Base-by-base conservation (phyloP, 352 stramenopile species). In the Thraustochytrium sp. region DNA sequence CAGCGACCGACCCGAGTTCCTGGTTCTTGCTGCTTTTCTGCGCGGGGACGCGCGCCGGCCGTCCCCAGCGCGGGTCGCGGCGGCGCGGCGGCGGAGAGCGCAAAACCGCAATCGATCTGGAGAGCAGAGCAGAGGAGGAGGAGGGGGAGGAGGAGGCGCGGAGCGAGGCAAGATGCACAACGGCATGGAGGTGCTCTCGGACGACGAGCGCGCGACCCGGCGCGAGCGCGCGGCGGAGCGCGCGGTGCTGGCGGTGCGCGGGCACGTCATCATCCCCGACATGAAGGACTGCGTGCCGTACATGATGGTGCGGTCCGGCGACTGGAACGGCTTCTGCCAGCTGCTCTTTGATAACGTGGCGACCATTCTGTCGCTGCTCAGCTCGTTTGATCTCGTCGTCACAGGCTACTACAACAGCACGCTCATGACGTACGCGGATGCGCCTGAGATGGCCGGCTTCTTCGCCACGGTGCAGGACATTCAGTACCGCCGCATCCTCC, bases 261-360 rank as follows among this genome's bases (percentile, higher is more conserved):
- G 26, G 36, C 16, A 21, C 21, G 59, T 72, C 2, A 72, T 72
- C 26, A 72, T 72, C 18, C 59, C 59, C 4, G 26, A 21, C 29
- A 46, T 38, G 9, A 11, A 26, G 26, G 59, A 72, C 26, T 34
- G 21, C 13, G 5, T 72, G 34, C 59, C 59, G 13, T 72, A 72
- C 26, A 31, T 31, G 13, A 46, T 44, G 59, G 40, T 75, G 23
- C 62, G 62, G 18, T 55, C 23, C 26, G 68, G 68, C 23, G 68
- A 80, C 51, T 42, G 1, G 68, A 80, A 80, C 44, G 68, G 68
- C 38, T 80, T 80, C 13, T 18, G 16, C 16, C 68, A 80, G 80
- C 80, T 87, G 23, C 86, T 87, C 73, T 86, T 86, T 72, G 80
- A 86, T 40, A 87, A 86, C 65, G 36, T 84, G 2, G 62, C 53